Conservation (phyloP, 2,329 filamentous ascomycete species). For the Mycosphaerelloides madeirae region DNA sequence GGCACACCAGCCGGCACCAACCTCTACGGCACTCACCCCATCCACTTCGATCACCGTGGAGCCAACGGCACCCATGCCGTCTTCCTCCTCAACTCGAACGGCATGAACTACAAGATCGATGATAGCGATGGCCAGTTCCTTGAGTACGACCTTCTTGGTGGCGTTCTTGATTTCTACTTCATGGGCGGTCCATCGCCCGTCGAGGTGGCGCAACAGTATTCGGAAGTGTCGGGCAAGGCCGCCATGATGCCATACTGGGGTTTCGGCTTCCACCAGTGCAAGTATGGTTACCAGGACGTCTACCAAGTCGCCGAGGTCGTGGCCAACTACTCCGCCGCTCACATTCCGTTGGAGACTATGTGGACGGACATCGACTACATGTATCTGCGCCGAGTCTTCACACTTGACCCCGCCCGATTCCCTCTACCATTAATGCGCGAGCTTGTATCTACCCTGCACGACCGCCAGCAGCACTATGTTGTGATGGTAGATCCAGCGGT, state of each 20-base stretch:
- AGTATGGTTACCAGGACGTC: slow-evolving; percentile 50
- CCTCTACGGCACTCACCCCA: slow-evolving; percentile 67
- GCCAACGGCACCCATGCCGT: slow-evolving; percentile 56
- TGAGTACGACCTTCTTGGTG: slow-evolving; percentile 75
- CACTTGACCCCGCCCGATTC: slow-evolving; percentile 60
- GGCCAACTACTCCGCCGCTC: slow-evolving; percentile 58
- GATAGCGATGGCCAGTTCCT: slow-evolving; percentile 62
- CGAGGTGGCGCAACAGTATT: slow-evolving; percentile 47
- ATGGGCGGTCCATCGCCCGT: slow-evolving; percentile 45
- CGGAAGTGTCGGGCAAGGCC: slow-evolving; percentile 46
- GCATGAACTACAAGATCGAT: slow-evolving; percentile 72
- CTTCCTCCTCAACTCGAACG: slow-evolving; percentile 67
- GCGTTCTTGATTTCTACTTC: slow-evolving; percentile 63
- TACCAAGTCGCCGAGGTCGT: slow-evolving; percentile 64
- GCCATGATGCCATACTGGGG: slow-evolving; percentile 51
- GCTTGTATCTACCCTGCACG: slow-evolving; percentile 54
- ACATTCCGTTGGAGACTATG: slow-evolving; percentile 66
- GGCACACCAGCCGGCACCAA: slow-evolving; percentile 57
- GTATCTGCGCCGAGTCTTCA: slow-evolving; percentile 54
- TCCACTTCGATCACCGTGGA: slow-evolving; percentile 69
- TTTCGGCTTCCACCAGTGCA: slow-evolving; percentile 51
- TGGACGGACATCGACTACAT: slow-evolving; percentile 55
- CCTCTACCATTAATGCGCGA: slow-evolving; percentile 59
- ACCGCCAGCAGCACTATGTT: slow-evolving; percentile 32
- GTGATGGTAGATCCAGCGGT: slow-evolving; percentile 73